Percentiles rank a stretch among this genome's conserved stretches.
Evolutionary conservation across 257 asterid genomes (phyloP).

Genomic region (Anisodus tanguticus): DNA sequence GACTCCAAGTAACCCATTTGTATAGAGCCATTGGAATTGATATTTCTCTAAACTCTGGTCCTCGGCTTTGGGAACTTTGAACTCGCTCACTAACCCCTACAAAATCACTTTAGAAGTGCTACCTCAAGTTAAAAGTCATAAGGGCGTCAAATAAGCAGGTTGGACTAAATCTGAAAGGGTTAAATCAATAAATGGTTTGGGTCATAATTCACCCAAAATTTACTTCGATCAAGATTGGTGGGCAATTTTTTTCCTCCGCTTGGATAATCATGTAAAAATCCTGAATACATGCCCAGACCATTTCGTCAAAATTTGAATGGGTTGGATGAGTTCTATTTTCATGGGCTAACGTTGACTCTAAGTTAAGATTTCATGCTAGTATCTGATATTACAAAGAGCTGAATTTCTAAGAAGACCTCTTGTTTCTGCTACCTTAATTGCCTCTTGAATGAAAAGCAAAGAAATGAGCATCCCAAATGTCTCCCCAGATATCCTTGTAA

Average conservation of each 20-base stretch:
- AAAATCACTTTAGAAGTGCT: not conserved
- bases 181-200: too few relatives aligned
- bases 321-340: not conserved
- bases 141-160: not conserved
- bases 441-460: slow-evolving; percentile 54
- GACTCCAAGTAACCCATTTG: slow-evolving; percentile 57
- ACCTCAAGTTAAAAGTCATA: not conserved
- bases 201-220: too few relatives aligned
- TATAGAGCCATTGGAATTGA: slow-evolving; percentile 54
- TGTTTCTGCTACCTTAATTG: slow-evolving; percentile 47
- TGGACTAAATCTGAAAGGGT: not conserved
- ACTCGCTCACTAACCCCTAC: slow-evolving; percentile 60
- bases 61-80: slow-evolving; percentile 49
- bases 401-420: not conserved
- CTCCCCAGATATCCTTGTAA: slow-evolving; percentile 62
- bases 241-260: too few relatives aligned
- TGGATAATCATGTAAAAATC: too few relatives aligned
- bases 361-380: not conserved
- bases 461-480: slow-evolving; percentile 59
- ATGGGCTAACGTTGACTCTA: not conserved
- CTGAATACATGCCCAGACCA: too few relatives aligned
- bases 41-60: slow-evolving; percentile 40
- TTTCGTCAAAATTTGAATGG: too few relatives aligned
- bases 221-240: too few relatives aligned
- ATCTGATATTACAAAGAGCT: not conserved